Base-by-base conservation (phyloP, 2,329 filamentous ascomycete species). In the Alternaria gaisen region DNA sequence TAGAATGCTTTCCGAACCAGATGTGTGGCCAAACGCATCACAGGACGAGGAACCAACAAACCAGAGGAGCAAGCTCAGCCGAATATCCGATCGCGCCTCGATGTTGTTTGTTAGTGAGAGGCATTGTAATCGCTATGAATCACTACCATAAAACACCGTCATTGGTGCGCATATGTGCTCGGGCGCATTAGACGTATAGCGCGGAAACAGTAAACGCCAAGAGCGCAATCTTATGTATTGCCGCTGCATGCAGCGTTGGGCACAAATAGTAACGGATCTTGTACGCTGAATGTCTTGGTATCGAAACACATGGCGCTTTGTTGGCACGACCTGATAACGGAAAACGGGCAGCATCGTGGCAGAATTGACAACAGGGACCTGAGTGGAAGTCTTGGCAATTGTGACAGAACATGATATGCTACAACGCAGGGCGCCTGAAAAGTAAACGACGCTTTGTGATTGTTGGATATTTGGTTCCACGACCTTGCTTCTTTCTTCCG, bases 1-100 rank as follows among this genome's bases (percentile, higher is more conserved):
- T 41, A 63, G 30, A 54, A 11, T 11, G 41, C 34, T 56, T 32
- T 36, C 50, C 16, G 43, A 52, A 41, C 54, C 58, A 46, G 40
- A 36, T 11, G 32, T 40, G 54, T 61, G 65, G 60, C 60, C 52
- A 63, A 60, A 53, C 16, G 36, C 47, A 55, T 60, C 55, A 50
- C 53, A 28, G 55, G 46, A 34, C 28, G 38, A 32, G 24, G 5
- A 53, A 53, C 43, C 57, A 38, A 60, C 58, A 51, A 53, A 57
- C 46, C 47, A 60, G 32, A 41, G 26, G 12, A 26, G 34, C 32
- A 51, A 26, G 41, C 53, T 53, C 18, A 28, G 52, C 59, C 53
- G 62, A 18, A 26, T 65, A 61, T 36, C 52, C 59, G 64, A 63
- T 54, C 56, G 56, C 59, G 52, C 55, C 62, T 54, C 57, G 30